Conservation (phyloP, 1,284 basidiomycete genomes). For the Cutaneotrichosporon spelunceum region DNA sequence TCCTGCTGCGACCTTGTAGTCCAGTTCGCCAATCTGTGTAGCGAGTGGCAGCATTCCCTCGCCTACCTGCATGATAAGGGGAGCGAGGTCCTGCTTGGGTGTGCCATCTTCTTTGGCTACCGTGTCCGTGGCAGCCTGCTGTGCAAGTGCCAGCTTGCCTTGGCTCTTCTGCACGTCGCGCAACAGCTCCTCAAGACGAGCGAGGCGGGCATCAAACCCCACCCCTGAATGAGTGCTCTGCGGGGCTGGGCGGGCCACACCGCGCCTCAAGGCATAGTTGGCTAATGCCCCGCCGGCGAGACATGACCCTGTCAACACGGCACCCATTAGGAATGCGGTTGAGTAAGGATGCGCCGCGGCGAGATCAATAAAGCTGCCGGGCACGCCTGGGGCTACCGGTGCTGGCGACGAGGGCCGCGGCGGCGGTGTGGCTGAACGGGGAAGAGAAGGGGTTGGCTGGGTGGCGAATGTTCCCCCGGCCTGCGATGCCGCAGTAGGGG, state of each 20-base stretch:
- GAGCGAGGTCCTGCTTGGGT: neutral
- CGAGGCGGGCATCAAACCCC: constrained; percentile 11
- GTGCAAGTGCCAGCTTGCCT: neutral
- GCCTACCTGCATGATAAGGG: neutral
- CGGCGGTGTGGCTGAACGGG: neutral
- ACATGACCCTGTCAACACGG: constrained; percentile 12
- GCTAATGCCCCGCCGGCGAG: constrained; percentile 10
- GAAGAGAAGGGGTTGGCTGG: neutral
- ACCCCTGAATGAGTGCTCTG: neutral
- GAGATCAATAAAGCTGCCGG: constrained; percentile 5
- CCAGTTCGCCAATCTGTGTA: neutral
- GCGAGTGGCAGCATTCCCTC: neutral
- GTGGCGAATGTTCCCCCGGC: neutral
- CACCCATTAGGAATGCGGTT: constrained; percentile 23
- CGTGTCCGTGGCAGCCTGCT: neutral
- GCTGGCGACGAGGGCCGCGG: neutral
- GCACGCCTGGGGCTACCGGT: constrained; percentile 5
- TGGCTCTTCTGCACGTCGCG: constrained; percentile 2
- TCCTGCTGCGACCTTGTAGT: neutral
- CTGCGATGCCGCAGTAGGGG: neutral
- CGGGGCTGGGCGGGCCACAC: neutral
- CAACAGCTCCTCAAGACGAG: neutral
- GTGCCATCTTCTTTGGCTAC: neutral
- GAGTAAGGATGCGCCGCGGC: constrained; percentile 21
- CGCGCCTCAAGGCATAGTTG: constrained; percentile 1